Conservation (phyloP, 2,329 filamentous ascomycete genomes). For the Lecanosticta acicola region DNA sequence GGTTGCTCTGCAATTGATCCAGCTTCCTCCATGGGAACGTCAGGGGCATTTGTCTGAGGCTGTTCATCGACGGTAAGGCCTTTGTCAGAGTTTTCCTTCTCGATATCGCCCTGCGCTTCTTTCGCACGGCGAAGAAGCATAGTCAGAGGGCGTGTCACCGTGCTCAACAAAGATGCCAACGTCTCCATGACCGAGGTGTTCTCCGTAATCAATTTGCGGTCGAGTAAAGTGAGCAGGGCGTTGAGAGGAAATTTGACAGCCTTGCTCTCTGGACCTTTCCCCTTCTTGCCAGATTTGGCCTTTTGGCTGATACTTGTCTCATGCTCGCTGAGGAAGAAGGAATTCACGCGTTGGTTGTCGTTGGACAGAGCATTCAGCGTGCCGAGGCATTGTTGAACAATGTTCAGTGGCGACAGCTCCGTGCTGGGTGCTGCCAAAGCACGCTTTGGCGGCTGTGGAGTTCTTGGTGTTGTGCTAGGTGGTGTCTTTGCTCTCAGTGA, state of each 20-base stretch:
- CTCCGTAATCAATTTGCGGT: constrained; percentile 93
- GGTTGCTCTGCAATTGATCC: constrained; percentile 5
- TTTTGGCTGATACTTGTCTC: constrained; percentile 60
- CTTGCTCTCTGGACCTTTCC: constrained; percentile 79
- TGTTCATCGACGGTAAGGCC: constrained; percentile 19
- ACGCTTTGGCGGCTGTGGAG: constrained; percentile 73
- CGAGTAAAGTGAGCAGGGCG: constrained; percentile 77
- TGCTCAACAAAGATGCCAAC: constrained; percentile 77
- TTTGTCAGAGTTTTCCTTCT: neutral
- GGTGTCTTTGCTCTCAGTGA: constrained; percentile 80
- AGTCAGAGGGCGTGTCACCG: constrained; percentile 80
- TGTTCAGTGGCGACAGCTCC: constrained; percentile 87
- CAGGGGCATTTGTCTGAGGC: constrained; percentile 18
- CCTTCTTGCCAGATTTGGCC: constrained; percentile 69
- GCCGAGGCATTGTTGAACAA: constrained; percentile 90
- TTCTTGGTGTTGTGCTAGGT: constrained; percentile 53
- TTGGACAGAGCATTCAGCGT: constrained; percentile 77
- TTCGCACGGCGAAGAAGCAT: constrained; percentile 77
- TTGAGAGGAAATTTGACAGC: constrained; percentile 88
- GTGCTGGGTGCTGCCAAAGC: constrained; percentile 64
- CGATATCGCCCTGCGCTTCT: constrained; percentile 55
- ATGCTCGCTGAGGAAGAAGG: constrained; percentile 91
- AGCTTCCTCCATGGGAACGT: constrained; percentile 23
- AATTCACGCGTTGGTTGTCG: constrained; percentile 79
- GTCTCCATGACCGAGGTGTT: constrained; percentile 96